Evolutionary conservation across 768 basidiomycete genomes (phyloP).

Genomic region (Tricholoma terreum): DNA sequence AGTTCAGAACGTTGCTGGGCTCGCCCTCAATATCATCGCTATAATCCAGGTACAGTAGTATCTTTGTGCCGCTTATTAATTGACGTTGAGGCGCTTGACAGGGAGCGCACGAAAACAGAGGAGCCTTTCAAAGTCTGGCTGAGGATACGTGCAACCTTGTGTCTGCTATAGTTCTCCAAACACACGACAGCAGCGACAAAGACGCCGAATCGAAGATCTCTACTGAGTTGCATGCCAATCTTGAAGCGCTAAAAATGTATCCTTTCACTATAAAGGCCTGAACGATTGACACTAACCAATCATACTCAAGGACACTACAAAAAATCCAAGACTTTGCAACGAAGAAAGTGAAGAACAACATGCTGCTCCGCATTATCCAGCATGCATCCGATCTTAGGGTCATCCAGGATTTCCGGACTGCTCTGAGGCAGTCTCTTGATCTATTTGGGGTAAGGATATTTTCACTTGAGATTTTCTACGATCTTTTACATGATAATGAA

Average conservation of each 20-base stretch:
- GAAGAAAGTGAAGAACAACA: constrained; percentile 11
- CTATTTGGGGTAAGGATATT: constrained; percentile 22
- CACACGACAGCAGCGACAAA: constrained; percentile 9
- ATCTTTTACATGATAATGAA: not conserved
- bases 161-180: constrained; percentile 15
- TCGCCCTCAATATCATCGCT: constrained; percentile 17
- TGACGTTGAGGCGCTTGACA: not conserved
- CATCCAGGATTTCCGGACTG: constrained; percentile 18
- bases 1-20: constrained; percentile 17
- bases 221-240: constrained; percentile 2
- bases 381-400: constrained; percentile 11
- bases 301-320: constrained; percentile 13
- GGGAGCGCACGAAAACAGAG: constrained; percentile 21
- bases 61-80: not conserved
- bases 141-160: constrained; percentile 22
- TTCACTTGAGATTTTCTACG: not conserved
- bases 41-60: constrained; percentile 14
- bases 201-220: constrained; percentile 2
- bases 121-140: constrained; percentile 18
- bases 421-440: constrained; percentile 22
- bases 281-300: not conserved
- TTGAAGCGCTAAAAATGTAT: constrained; percentile 15
- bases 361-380: constrained; percentile 12
- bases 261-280: not conserved
- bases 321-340: constrained; percentile 14